Conservation (phyloP, 495 filamentous ascomycete genomes). For the Podospora sp. region DNA sequence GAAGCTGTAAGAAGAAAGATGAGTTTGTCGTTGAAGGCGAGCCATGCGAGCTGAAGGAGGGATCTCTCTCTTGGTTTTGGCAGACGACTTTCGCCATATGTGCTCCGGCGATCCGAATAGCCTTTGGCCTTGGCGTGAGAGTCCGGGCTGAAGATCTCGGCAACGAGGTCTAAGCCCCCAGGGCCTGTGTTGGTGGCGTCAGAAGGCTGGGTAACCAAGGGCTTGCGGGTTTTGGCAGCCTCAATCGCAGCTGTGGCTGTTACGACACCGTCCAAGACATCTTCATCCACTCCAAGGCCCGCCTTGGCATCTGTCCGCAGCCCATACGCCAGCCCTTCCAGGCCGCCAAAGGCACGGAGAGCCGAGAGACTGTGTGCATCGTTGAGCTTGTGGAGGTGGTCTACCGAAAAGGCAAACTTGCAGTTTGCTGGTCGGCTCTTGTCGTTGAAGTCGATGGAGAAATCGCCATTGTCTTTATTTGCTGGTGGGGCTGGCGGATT, state of each 20-base stretch:
- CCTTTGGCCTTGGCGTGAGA: not conserved
- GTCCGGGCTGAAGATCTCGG: not conserved
- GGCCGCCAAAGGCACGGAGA: constrained; percentile 3
- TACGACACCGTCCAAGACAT: constrained; percentile 2
- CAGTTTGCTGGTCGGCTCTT: not conserved
- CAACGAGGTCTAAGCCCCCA: not conserved
- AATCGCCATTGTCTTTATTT: not conserved
- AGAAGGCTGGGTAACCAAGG: not conserved
- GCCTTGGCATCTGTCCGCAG: constrained; percentile 1
- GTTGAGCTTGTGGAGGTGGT: constrained; percentile 11
- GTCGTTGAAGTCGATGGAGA: constrained; percentile 8
- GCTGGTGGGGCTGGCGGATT: not conserved
- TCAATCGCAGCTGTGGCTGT: not conserved
- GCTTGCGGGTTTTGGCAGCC: not conserved
- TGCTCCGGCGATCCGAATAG: constrained; percentile 63
- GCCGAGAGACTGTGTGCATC: not conserved
- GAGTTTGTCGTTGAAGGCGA: constrained; percentile 77
- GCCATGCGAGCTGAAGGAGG: constrained; percentile 71
- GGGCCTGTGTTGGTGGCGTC: not conserved
- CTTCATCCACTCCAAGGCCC: constrained; percentile 9
- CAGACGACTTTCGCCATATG: constrained; percentile 66
- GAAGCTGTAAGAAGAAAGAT: constrained; percentile 69
- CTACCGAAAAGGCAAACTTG: constrained; percentile 10
- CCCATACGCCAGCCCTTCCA: constrained; percentile 3
- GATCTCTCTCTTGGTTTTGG: constrained; percentile 68